Evolutionary conservation across 164 flowering plant genomes (phyloP), one percentile per base, ranked within the genome.

Genomic region (Aristolochia contorta): DNA sequence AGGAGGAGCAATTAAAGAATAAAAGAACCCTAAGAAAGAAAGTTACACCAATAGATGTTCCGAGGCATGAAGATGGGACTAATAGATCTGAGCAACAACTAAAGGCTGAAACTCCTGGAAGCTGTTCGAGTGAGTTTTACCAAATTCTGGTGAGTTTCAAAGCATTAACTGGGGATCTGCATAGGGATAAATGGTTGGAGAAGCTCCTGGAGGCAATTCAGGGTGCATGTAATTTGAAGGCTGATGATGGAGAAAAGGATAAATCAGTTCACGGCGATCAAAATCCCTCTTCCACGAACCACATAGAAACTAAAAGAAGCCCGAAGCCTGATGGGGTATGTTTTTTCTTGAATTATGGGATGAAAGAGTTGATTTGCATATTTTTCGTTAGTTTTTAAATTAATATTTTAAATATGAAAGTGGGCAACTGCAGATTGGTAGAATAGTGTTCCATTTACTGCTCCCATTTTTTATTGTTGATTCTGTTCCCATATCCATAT

Each of bases 181-280:
- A 69, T 59, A 91, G 98, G 41, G 96, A 93, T 69, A 87, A 74
- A 73, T 86, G 96, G 79, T 59, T 90, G 74, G 97, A 84, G 72
- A 86, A 63, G 75, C 87, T 88, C 57, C 87, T 93, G 47, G 81
- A 81, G 67, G 78, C 67, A 59, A 49, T 89, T 60, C 82, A 80
- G 55, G 74, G 54, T 71, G 75, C 78, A 7, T 84, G 87, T 57
- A 56, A 55, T 66, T 55, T 78, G 25, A 59, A 54, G 50, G 78
- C 18, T 18, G 80, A 76, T 58, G 72, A 71, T 45, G 64, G 71
- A 65, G 84, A 62, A 59, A 76, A 73, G 52, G 66, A 56, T 54
- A 72, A 65, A 68, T 49, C 73, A 22, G 62, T 56, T 22, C 46
- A 27, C 15, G 21, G 22, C 27, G 59, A 45, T 43, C 54, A 63